Percentiles rank a stretch among this genome's conserved stretches.
phyloP scores from a whole-genome alignment of 1,284 basidiomycete genomes.

The Tilletia indica region DNA sequence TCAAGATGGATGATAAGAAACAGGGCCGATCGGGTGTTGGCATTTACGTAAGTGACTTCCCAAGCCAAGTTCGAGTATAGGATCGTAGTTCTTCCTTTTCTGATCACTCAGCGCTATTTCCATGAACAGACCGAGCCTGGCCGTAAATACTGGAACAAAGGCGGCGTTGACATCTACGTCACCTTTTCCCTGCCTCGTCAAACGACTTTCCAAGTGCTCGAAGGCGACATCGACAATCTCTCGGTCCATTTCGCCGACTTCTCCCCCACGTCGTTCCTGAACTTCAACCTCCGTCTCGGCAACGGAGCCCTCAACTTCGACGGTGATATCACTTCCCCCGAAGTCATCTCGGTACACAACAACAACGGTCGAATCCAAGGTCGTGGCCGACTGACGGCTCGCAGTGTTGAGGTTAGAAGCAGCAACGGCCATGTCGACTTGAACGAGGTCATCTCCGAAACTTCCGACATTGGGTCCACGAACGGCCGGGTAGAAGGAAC shows the following conservation, averaged over 20 bases:
- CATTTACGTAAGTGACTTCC: constrained; percentile 8
- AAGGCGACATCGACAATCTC: constrained; percentile 2
- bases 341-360: not conserved
- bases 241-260: not conserved
- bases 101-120: too few relatives aligned
- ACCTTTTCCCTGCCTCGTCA: not conserved
- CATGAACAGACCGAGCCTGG: not conserved
- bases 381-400: not conserved
- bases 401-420: not conserved
- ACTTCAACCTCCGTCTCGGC: not conserved
- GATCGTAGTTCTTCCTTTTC: not conserved
- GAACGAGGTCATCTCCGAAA: not conserved
- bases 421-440: not conserved
- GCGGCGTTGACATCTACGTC: not conserved
- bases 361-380: not conserved
- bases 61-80: too few relatives aligned
- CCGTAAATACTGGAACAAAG: not conserved
- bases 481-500: not conserved
- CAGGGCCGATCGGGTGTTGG: constrained; percentile 6
- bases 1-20: constrained; percentile 11
- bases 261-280: not conserved
- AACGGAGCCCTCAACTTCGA: constrained; percentile 12
- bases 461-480: not conserved
- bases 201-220: not conserved
- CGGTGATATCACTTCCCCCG: not conserved